Evolutionary conservation across 495 filamentous ascomycete genomes (phyloP).

Genomic region (Aspergillus leporis): DNA sequence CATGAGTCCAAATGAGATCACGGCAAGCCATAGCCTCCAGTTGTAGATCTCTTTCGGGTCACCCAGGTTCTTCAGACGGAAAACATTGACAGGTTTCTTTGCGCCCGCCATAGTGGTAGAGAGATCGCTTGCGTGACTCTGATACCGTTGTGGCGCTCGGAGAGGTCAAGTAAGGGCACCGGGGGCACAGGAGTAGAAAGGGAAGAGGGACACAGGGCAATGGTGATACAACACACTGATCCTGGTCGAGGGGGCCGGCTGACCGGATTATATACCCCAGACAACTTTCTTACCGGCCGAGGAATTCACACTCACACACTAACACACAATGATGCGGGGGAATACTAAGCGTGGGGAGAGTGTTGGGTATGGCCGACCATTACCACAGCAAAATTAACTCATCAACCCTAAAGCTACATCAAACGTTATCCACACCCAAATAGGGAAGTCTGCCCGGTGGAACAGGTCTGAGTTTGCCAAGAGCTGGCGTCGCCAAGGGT

Average conservation of each 20-base stretch:
- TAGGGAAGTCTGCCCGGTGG: not conserved
- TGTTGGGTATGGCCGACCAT: not conserved
- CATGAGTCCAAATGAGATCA: constrained; percentile 66
- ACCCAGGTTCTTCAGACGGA: constrained; percentile 53
- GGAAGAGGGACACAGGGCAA: not conserved
- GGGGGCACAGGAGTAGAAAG: not conserved
- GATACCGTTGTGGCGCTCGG: not conserved
- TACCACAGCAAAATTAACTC: not conserved
- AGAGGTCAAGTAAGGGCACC: not conserved
- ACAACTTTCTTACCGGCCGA: not conserved
- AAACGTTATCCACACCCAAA: not conserved
- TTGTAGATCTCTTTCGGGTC: constrained; percentile 63
- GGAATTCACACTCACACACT: not conserved
- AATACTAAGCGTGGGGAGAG: not conserved
- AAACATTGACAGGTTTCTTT: constrained; percentile 68
- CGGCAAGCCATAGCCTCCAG: constrained; percentile 65
- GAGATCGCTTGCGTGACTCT: not conserved
- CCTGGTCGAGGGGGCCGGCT: not conserved
- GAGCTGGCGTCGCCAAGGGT: constrained; percentile 2
- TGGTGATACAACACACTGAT: not conserved
- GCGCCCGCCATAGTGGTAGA: constrained; percentile 55
- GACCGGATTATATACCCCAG: not conserved
- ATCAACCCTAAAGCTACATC: not conserved
- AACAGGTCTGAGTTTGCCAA: constrained; percentile 2
- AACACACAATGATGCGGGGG: not conserved